phyloP scores from a whole-genome alignment of 306 rosid genomes.

The Vicia sativa region DNA sequence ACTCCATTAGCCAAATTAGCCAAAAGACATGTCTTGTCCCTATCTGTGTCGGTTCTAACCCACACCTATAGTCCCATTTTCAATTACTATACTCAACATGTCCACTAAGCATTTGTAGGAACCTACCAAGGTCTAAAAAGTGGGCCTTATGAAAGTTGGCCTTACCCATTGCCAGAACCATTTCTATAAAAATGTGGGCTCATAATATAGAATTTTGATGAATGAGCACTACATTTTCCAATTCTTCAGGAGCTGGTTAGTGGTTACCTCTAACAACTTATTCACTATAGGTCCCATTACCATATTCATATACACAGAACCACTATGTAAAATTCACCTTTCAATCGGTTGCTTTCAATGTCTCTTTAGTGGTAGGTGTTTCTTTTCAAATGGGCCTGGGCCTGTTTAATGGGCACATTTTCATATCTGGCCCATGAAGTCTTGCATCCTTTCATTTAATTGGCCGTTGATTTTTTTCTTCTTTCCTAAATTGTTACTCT shows the following conservation, averaged over 20 bases:
- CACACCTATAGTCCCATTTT: constrained; percentile 40
- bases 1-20: constrained; percentile 50
- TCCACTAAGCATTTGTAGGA: constrained; percentile 42
- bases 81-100: constrained; percentile 41
- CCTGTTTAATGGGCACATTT: constrained; percentile 52
- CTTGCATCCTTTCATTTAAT: constrained; percentile 49
- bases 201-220: constrained; percentile 42
- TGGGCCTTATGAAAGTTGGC: constrained; percentile 70
- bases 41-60: constrained; percentile 60
- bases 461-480: constrained; percentile 47
- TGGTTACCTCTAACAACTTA: constrained; percentile 45
- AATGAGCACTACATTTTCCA: constrained; percentile 50
- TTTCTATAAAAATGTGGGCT: constrained; percentile 39
- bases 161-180: constrained; percentile 45
- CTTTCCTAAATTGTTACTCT: constrained; percentile 39
- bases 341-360: constrained; percentile 52
- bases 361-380: constrained; percentile 52
- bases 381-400: constrained; percentile 34
- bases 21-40: constrained; percentile 55
- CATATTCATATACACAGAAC: constrained; percentile 29
- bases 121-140: constrained; percentile 45
- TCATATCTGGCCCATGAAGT: constrained; percentile 55
- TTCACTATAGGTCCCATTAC: constrained; percentile 46
- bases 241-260: constrained; percentile 57
- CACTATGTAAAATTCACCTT: constrained; percentile 30